These are phyloP conservation scores for Arthroderma sp. DNA, from an alignment of 2,329 filamentous ascomycete species.

Conservation along the genomic window DNA sequence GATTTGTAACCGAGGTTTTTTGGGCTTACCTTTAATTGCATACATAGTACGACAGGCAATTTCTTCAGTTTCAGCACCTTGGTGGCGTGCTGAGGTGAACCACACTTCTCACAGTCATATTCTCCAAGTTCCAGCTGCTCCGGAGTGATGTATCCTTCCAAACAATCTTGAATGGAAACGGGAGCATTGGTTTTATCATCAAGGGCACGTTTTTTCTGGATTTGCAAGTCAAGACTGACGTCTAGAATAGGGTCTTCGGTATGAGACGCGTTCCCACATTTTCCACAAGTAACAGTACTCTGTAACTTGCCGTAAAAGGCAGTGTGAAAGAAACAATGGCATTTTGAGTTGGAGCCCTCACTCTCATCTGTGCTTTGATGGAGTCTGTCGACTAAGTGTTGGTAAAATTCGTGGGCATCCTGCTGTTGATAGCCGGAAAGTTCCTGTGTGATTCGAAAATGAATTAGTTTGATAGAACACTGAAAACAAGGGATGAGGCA, in stretches of 20 bases:
- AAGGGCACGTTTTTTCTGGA: constrained; percentile 49
- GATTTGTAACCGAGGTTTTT: too few relatives aligned
- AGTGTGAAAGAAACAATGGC: constrained; percentile 84
- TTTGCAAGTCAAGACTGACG: constrained; percentile 73
- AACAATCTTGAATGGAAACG: constrained; percentile 55
- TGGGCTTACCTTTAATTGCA: constrained; percentile 69
- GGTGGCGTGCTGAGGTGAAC: constrained; percentile 59
- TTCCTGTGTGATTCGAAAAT: constrained; percentile 33
- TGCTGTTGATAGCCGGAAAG: constrained; percentile 87
- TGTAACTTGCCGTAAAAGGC: constrained; percentile 88
- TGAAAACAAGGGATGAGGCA: neutral
- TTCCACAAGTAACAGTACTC: constrained; percentile 80
- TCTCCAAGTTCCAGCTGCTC: constrained; percentile 65
- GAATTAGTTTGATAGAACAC: neutral
- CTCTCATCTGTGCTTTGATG: constrained; percentile 66
- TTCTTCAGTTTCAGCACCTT: constrained; percentile 75
- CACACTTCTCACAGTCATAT: constrained; percentile 75
- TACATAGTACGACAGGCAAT: constrained; percentile 75
- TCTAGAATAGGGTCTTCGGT: constrained; percentile 84
- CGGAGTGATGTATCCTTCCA: constrained; percentile 75
- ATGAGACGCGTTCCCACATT: constrained; percentile 68
- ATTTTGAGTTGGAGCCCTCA: constrained; percentile 45
- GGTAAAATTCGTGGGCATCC: constrained; percentile 94
- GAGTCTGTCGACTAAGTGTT: constrained; percentile 83
- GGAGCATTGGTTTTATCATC: constrained; percentile 25